These are phyloP conservation scores for Leishmania arabica DNA, from an alignment of 208 protist species.

Conservation along the genomic window DNA sequence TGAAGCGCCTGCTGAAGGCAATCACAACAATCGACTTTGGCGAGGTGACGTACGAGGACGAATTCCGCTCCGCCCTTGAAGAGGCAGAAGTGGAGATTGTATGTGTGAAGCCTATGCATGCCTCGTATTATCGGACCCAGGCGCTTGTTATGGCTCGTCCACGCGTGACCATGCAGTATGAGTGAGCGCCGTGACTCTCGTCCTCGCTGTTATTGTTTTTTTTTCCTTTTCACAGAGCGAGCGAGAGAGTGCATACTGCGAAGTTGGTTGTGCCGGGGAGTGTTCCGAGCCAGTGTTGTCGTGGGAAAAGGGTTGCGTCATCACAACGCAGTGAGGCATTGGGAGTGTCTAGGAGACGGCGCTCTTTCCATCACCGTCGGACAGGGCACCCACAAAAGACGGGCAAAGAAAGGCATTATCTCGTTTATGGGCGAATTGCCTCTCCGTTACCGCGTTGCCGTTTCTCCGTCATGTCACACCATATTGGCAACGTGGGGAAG, in stretches of 20 bases:
- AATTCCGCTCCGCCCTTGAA: conserved; percentile 56
- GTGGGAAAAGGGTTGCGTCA: background rate
- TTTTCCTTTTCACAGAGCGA: background rate
- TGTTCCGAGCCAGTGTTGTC: background rate
- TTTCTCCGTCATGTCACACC: background rate
- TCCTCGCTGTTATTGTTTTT: background rate
- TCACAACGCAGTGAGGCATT: background rate
- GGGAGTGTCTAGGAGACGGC: background rate
- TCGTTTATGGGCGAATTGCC: background rate
- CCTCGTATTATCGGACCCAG: conserved; percentile 57
- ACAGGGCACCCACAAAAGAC: background rate
- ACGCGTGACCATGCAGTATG: conserved; percentile 21
- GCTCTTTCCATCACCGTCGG: background rate
- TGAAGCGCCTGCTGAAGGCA: conserved; percentile 58
- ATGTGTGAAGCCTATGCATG: conserved; percentile 37
- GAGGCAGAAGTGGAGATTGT: conserved; percentile 62
- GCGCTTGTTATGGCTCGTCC: conserved; percentile 65
- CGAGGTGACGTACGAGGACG: conserved; percentile 79
- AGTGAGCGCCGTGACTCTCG: conserved; percentile 1
- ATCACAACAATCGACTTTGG: conserved; percentile 87
- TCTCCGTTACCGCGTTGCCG: background rate
- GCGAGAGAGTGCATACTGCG: background rate
- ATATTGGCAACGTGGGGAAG: background rate
- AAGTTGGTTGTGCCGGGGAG: background rate
- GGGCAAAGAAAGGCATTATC: background rate